Evolutionary conservation across 495 filamentous ascomycete species (phyloP), one percentile per base, ranked within the genome.

Genomic region (Xylaria cubensis): DNA sequence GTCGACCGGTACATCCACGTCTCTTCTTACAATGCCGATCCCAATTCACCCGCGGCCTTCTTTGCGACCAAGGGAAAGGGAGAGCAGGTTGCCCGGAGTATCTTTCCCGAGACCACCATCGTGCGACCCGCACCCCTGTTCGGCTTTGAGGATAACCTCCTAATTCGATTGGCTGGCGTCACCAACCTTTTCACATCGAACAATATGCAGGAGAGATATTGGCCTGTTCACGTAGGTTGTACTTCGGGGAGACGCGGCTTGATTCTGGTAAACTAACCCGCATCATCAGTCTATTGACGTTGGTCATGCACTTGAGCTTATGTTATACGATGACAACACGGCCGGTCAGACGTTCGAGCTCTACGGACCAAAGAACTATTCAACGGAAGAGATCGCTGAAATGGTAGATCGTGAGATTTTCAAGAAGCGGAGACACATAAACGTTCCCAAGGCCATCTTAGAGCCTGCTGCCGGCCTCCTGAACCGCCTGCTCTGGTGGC

Each of bases 41-140:
- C 88, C 39, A 85, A 92, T 72, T 97, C 94, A 42, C 84, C 90
- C 3, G 95, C 94, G 41, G 91, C 95, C 77, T 98, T 91, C 88
- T 97, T 91, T 79, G 84, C 91, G 32, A 97, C 95, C 73, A 99
- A 99, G 91, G 94, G 84, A 55, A 89, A 86, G 78, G 94, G 91
- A 73, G 96, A 99, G 84, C 86, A 92, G 77, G 89, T 95, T 24
- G 95, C 88, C 51, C 91, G 95, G 70, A 88, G 87, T 70, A 97
- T 99, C 81, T 99, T 95, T 86, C 97, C 96, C 15, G 96, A 99
- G 82, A 97, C 96, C 24, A 99, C 97, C 64, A 97, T 99, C 77
- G 96, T 99, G 75, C 90, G 96, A 62, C 96, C 96, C 50, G 92
- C 95, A 12, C 96, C 96, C 17, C 88, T 97, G 83, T 99, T 94